Evolutionary conservation across 495 filamentous ascomycete species (phyloP), one percentile per base, ranked within the genome.

Genomic region (Chlorociboria aeruginascens): DNA sequence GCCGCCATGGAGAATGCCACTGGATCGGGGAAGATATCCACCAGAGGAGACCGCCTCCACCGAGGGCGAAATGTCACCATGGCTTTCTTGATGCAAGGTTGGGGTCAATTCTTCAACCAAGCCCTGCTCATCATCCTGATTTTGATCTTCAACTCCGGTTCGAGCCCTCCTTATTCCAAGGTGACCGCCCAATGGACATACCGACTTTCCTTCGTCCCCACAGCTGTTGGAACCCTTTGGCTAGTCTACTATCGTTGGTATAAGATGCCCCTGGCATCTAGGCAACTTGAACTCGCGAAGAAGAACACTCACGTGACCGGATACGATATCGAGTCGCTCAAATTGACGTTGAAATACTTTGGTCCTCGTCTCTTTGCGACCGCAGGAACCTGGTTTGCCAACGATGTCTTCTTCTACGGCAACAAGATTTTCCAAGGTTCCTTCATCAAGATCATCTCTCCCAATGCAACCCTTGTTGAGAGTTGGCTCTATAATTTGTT

Each of bases 401-500:
- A 94, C 62, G 89, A 94, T 63, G 78, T 95, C 14, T 94, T 95
- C 76, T 95, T 95, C 70, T 95, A 95, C 66, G 89, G 88, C 54
- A 95, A 94, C 82, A 94, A 94, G 76, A 81, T 95, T 33, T 95
- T 95, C 74, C 87, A 93, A 66, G 73, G 71, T 53, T 76, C 89
- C 60, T 95, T 95, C 64, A 93, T 94, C 60, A 65, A 55, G 1
- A 81, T 85, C 57, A 77, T 94, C 48, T 80, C 78, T 46, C 71
- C 73, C 10, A 55, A 65, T 31, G 61, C 66, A 1, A 84, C 82
- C 0, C 73, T 94, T 53, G 83, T 93, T 80, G 78, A 78, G 4
- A 77, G 69, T 36, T 95, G 89, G 89, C 69, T 86, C n/a, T 95
- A 85, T 78, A 93, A 87, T 66, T 66, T 94, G 64, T 66, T 80